phyloP scores from a whole-genome alignment of 345 rosid genomes.

The Anacardium occidentale region DNA sequence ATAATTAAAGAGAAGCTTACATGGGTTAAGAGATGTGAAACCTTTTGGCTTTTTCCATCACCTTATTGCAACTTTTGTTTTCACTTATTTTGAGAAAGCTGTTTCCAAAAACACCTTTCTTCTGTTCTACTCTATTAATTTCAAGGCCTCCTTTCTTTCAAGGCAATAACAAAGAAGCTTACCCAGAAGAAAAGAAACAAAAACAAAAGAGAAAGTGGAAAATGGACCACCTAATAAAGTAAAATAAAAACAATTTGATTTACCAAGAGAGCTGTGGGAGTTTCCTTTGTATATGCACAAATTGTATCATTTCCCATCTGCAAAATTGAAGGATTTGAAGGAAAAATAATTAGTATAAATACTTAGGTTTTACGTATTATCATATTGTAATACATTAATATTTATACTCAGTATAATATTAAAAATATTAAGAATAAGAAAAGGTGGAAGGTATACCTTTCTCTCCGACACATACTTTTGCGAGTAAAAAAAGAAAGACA shows the following conservation, averaged over 20 bases:
- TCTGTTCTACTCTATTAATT: constrained; percentile 10
- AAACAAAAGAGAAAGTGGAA: constrained; percentile 15
- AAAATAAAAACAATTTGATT: neutral
- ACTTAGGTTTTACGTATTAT: too few relatives aligned
- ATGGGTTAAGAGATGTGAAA: constrained; percentile 14
- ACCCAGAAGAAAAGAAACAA: neutral
- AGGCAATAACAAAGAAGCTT: constrained; percentile 14
- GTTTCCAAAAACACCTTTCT: constrained; percentile 20
- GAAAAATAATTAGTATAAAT: too few relatives aligned
- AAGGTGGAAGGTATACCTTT: constrained; percentile 39
- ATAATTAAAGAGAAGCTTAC: constrained; percentile 16
- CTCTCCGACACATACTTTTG: constrained; percentile 54
- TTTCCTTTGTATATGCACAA: constrained; percentile 6
- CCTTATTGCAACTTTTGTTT: constrained; percentile 26
- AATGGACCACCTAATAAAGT: constrained; percentile 19
- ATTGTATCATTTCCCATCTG: constrained; percentile 41
- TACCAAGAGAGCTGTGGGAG: neutral
- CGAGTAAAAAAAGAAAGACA: constrained; percentile 60
- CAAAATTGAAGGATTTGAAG: neutral
- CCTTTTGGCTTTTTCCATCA: constrained; percentile 19
- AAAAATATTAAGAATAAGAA: too few relatives aligned
- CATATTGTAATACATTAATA: too few relatives aligned
- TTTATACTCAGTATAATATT: too few relatives aligned
- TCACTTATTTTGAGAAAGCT: constrained; percentile 33
- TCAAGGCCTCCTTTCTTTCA: constrained; percentile 10